phyloP scores from a whole-genome alignment of 2,329 filamentous ascomycete genomes.

The Xylaria sp. region DNA sequence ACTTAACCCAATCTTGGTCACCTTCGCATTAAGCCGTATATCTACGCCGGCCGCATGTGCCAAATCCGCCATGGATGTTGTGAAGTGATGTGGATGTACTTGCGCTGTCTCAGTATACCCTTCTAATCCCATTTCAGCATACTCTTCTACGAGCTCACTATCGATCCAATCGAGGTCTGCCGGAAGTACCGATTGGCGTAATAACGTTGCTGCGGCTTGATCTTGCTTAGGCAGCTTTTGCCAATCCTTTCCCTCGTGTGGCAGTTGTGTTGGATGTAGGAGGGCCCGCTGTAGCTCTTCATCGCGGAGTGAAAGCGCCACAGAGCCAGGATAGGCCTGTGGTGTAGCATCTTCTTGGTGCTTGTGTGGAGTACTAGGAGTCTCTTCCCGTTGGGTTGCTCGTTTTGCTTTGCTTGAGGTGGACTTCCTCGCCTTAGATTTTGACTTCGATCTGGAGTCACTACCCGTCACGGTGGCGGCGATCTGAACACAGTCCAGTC shows the following conservation, averaged over 20 bases:
- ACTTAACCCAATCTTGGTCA: slow-evolving; percentile 66
- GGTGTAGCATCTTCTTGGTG: neutral
- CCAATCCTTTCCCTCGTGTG: slow-evolving; percentile 54
- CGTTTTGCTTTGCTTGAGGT: slow-evolving; percentile 32
- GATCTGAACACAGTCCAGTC: slow-evolving; percentile 72
- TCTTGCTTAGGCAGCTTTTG: slow-evolving; percentile 68
- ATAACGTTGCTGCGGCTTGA: slow-evolving; percentile 50
- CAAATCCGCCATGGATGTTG: slow-evolving; percentile 78
- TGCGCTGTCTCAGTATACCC: slow-evolving; percentile 82
- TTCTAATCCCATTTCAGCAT: slow-evolving; percentile 78
- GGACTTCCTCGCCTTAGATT: slow-evolving; percentile 36
- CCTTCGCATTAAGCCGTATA: slow-evolving; percentile 69
- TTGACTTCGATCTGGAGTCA: slow-evolving; percentile 33
- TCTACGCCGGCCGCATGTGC: slow-evolving; percentile 72
- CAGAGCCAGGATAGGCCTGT: neutral
- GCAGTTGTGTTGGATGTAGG: slow-evolving; percentile 25
- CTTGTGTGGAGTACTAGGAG: neutral
- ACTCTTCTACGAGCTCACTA: slow-evolving; percentile 67
- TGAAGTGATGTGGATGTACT: slow-evolving; percentile 92
- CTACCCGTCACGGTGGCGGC: slow-evolving; percentile 42
- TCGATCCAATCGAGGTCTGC: slow-evolving; percentile 85
- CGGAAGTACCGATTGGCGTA: slow-evolving; percentile 69
- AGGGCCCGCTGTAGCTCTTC: slow-evolving; percentile 23
- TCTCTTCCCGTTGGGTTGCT: slow-evolving; percentile 41
- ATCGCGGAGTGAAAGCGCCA: neutral